A percentile compares a stretch with the other conserved stretches of the same genome.
These are phyloP conservation scores for Hypomyces rosellus DNA, from an alignment of 2,329 filamentous ascomycete genomes.

Conservation along the genomic window DNA sequence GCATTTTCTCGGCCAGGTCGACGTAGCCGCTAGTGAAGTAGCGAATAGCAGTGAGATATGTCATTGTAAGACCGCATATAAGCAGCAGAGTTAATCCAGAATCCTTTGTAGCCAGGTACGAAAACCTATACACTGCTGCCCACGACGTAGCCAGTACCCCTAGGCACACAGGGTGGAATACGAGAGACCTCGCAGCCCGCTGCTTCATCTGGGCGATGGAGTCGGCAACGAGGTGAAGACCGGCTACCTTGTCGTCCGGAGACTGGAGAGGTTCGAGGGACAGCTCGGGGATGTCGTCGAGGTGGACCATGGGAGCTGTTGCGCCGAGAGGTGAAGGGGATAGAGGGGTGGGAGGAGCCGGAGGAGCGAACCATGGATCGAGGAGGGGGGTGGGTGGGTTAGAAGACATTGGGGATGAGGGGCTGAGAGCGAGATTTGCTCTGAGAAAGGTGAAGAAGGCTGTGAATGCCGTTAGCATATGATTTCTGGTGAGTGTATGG, in stretches of 20 bases:
- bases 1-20: constrained; percentile 52
- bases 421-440: constrained; percentile 67
- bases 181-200: constrained; percentile 54
- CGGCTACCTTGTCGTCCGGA: constrained; percentile 57
- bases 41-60: constrained; percentile 55
- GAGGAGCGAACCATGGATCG: constrained; percentile 37
- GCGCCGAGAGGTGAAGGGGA: constrained; percentile 52
- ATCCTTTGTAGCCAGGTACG: constrained; percentile 42
- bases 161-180: constrained; percentile 55
- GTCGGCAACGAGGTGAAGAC: constrained; percentile 70
- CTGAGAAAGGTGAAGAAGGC: constrained; percentile 79
- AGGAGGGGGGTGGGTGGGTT: constrained; percentile 59
- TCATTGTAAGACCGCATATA: constrained; percentile 55
- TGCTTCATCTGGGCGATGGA: constrained; percentile 78
- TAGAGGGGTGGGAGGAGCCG: constrained; percentile 25
- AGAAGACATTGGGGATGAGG: constrained; percentile 55
- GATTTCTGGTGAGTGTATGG: no score
- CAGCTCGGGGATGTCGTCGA: constrained; percentile 54
- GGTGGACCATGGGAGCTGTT: constrained; percentile 23
- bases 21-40: constrained; percentile 58
- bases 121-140: constrained; percentile 39
- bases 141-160: constrained; percentile 40
- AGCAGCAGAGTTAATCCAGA: constrained; percentile 51
- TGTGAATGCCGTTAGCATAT: constrained; percentile 27
- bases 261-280: constrained; percentile 51